Base-by-base conservation (phyloP, 345 rosid species). In the Isatis tinctoria region DNA sequence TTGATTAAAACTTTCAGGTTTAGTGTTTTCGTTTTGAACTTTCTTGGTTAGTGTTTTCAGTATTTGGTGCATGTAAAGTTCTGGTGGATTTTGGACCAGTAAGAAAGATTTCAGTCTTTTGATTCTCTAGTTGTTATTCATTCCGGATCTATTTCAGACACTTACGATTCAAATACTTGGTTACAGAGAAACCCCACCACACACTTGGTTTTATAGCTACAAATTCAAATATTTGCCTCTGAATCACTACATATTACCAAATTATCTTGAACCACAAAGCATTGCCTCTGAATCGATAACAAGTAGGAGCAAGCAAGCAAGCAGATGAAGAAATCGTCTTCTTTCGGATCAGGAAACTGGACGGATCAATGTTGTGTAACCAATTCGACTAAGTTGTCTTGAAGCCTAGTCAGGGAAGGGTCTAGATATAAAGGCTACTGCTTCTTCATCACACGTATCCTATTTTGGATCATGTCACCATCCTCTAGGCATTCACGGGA, bases 221-320 rank as follows among this genome's bases (percentile, higher is more conserved):
- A 48, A 26, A 48, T 17, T 63, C 49, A 12, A 17, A 24, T n/a
- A 47, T 14, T 14, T 14, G 36, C n/a, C n/a, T n/a, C n/a, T n/a
- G n/a, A n/a, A n/a, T n/a, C n/a, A 63, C 0, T 30, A 7, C 33
- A 30, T 30, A 10, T 41, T 60, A 92, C 99, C 92, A 95, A 82
- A 76, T 95, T 90, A 72, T 88, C 97, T 51, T 97, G 97, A 80
- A 89, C 96, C 66, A 95, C 92, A 76, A 95, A 95, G 79, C 97
- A 90, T 57, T 92, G 99, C 74, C 97, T 81, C 83, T 92, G 99
- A 69, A 95, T 92, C 48, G 94, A 90, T 78, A 90, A 69, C 70
- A 95, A 82, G 82, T 92, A 95, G 59, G 92, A 33, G 36, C 36
- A 5, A 32, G 37, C 37, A 35, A 76, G 37, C 37, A 35, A 76